Base-by-base conservation (phyloP, 495 filamentous ascomycete species). In the Peziza echinospora region DNA sequence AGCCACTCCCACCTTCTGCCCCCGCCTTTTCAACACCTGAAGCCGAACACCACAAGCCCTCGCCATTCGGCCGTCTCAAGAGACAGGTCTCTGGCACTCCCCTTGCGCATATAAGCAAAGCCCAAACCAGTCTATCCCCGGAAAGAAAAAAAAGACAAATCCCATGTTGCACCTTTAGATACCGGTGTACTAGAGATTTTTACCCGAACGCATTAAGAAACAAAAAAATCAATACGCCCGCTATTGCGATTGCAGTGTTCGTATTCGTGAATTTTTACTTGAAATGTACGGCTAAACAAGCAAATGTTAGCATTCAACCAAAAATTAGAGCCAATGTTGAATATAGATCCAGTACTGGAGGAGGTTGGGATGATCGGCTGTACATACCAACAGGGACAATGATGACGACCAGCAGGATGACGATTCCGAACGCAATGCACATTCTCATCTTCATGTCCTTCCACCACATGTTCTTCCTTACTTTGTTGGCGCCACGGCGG, bases 401-500 rank as follows among this genome's bases (percentile, higher is more conserved):
- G 59, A 97, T 94, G 59, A 97, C 73, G 47, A 93, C 66, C 47
- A 96, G 70, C 51, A 96, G 66, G 45, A 94, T 67, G 56, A 93
- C 78, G 63, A 96, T 78, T 49, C 82, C 87, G 47, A 78, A 70
- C 49, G 84, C 80, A 56, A 99, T 67, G 63, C 85, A 96, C 67
- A 94, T 89, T 58, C 87, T 77, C 89, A 96, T 99, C 73, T 93
- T 93, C 84, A 96, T 93, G 63, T 97, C 87, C 73, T 86, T 81
- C 80, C 77, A 80, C 77, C 76, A 84, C 78, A 93, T 92, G 61
- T 84, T 69, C 73, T 94, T 96, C 55, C 87, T 75, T 48, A 96
- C 87, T 52, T 82, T 72, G 66, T 94, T 96, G 57, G 89, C 89
- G 49, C 89, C 85, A 47, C 84, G 77, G 54, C 86, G 83, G 73